phyloP scores from a whole-genome alignment of 2,329 filamentous ascomycete species.

The Calonectria hawksworthii region DNA sequence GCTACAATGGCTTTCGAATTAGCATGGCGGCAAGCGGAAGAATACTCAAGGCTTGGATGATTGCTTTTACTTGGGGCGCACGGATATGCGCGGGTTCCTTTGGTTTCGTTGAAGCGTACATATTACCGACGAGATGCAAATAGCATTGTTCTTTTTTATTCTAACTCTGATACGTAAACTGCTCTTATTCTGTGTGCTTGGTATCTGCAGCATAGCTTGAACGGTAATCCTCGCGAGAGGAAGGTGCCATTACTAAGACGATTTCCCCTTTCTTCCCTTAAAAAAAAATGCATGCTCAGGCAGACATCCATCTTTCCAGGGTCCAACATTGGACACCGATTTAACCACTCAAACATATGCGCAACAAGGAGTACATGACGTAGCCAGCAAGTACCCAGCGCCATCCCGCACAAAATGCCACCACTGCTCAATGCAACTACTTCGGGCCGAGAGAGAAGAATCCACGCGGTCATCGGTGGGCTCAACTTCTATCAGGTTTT shows the following conservation, averaged over 20 bases:
- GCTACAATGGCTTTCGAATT: slow-evolving; percentile 4
- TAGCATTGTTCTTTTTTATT: slow-evolving; percentile 30
- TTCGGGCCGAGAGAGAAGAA: slow-evolving; percentile 40
- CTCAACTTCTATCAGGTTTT: background rate
- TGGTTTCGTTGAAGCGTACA: slow-evolving; percentile 31
- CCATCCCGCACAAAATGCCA: background rate
- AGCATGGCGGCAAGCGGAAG: slow-evolving; percentile 19
- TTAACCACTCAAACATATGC: background rate
- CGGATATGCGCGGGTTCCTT: slow-evolving; percentile 30
- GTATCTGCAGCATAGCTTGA: too few species aligned
- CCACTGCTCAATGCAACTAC: background rate
- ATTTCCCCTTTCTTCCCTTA: background rate
- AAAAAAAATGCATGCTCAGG: background rate
- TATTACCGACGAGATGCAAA: slow-evolving; percentile 34
- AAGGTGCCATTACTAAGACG: background rate
- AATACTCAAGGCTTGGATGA: slow-evolving; percentile 19
- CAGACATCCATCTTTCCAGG: background rate
- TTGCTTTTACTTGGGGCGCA: slow-evolving; percentile 32
- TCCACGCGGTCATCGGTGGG: slow-evolving; percentile 42
- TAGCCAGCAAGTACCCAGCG: background rate
- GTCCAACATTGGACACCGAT: background rate
- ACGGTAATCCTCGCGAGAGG: background rate
- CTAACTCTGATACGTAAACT: background rate
- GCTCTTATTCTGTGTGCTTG: background rate
- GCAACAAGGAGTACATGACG: background rate